Evolutionary conservation across 2,329 filamentous ascomycete species (phyloP).

Genomic region (Corynespora cassiicola): DNA sequence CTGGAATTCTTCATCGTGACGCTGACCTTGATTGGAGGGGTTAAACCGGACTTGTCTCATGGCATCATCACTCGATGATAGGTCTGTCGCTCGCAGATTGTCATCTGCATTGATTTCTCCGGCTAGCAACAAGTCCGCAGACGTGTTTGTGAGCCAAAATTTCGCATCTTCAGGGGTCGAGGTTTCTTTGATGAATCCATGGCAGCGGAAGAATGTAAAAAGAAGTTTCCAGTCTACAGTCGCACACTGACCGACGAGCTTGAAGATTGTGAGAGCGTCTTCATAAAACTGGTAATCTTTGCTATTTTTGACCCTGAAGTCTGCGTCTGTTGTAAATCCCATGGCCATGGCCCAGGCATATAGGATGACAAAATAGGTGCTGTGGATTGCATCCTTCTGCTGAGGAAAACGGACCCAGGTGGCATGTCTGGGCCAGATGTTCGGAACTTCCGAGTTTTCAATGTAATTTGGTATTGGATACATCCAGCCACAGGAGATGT

Average conservation of each 20-base stretch:
- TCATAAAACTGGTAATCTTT: constrained; percentile 1
- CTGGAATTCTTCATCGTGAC: no score
- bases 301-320: constrained; percentile 6
- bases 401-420: constrained; percentile 13
- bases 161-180: no score
- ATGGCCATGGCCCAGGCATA: constrained; percentile 26
- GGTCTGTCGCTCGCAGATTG: no score
- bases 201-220: constrained; percentile 14
- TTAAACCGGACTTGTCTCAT: no score
- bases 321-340: constrained; percentile 14
- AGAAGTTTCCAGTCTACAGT: constrained; percentile 18
- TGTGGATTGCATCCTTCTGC: background rate
- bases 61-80: no score
- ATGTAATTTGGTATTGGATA: no score
- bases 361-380: constrained; percentile 12
- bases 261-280: constrained; percentile 8
- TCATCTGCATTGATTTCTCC: no score
- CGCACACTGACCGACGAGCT: constrained; percentile 3
- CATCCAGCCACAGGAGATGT: no score
- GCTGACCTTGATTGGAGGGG: no score
- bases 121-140: no score
- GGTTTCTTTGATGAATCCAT: constrained; percentile 10
- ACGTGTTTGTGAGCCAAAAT: no score
- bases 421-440: background rate
- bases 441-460: background rate